Evolutionary conservation across 2,329 filamentous ascomycete genomes (phyloP), one percentile per base, ranked within the genome.

Genomic region (Gremmenia infestans): DNA sequence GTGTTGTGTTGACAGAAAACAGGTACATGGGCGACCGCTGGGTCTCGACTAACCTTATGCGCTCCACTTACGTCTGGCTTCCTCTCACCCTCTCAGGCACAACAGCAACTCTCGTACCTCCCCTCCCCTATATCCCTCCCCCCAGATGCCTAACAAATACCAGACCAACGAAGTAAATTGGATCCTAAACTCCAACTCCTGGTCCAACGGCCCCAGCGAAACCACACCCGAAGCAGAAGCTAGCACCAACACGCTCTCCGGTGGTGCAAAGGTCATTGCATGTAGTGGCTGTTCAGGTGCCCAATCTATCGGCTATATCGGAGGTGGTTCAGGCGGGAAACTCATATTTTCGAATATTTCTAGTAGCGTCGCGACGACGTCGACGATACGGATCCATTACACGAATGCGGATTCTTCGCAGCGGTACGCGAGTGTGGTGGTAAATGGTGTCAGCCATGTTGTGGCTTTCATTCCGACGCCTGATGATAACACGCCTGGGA

Each of bases 1-100:
- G 36, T 17, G 23, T 15, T 40, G 37, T 46, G 12, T 39, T 46
- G 37, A 54, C n/a, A 19, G 19, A 9, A 17, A 37, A 46, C 49
- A 77, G 86, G 59, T 88, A 87, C 70, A 79, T 87, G 70, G 85
- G 86, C 19, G 85, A 89, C 69, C 79, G 86, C 22, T 88, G 86
- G 85, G 70, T 81, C 0, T 78, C 75, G 5, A 67, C 68, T n/a
- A 83, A 87, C 59, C 74, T 89, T 0, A 79, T 78, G 68, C 72
- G 78, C 0, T 81, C 78, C 51, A 85, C 82, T 0, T 87, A 87
- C 63, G 72, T 87, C 42, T 88, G 84, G 85, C 74, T 87, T 0
- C 85, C 85, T 0, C 69, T 87, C 0, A 72, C 65, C 4, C 74
- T 86, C 57, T 72, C 72, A 1, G 81, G 80, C 0, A 81, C 74